Percentiles rank a stretch among this genome's conserved stretches.
phyloP scores from a whole-genome alignment of 805 yeast genomes.

The Yarrowia keelungensis region DNA sequence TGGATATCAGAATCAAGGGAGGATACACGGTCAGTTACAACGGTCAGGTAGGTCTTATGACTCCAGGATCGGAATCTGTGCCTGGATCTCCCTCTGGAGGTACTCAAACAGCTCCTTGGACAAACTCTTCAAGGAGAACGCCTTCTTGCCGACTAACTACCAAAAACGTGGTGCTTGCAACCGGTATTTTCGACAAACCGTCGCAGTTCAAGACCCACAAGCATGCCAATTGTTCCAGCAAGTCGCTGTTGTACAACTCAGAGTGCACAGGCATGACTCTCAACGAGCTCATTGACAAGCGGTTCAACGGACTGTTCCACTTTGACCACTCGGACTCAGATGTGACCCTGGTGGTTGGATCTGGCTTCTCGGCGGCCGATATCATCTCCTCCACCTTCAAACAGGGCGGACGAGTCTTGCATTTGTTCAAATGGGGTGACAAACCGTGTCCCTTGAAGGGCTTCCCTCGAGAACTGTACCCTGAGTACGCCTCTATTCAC shows the following conservation, averaged over 20 bases:
- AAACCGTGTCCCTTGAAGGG: slow-evolving; percentile 46
- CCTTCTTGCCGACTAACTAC: slow-evolving; percentile 16
- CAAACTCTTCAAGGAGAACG: neutral
- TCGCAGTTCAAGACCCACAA: slow-evolving; percentile 39
- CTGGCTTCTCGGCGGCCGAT: slow-evolving; percentile 51
- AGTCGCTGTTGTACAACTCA: slow-evolving; percentile 23
- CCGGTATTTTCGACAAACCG: slow-evolving; percentile 46
- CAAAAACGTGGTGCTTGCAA: slow-evolving; percentile 44
- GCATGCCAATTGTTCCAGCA: slow-evolving; percentile 27
- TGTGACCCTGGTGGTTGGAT: slow-evolving; percentile 44
- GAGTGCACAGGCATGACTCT: slow-evolving; percentile 36
- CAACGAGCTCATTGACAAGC: slow-evolving; percentile 24
- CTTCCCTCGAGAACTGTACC: slow-evolving; percentile 48
- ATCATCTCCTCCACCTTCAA: slow-evolving; percentile 43
- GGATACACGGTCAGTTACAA: slow-evolving; percentile 22
- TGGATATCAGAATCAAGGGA: neutral
- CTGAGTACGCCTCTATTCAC: slow-evolving; percentile 47
- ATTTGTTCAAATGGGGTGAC: slow-evolving; percentile 47
- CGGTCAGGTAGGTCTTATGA: slow-evolving; percentile 19
- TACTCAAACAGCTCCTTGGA: neutral
- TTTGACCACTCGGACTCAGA: slow-evolving; percentile 15
- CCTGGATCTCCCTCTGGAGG: slow-evolving; percentile 21
- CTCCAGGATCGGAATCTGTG: slow-evolving; percentile 5
- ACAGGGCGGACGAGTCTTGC: slow-evolving; percentile 41
- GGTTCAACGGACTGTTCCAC: slow-evolving; percentile 34